phyloP scores from a whole-genome alignment of 352 stramenopile species.

The Phytophthora idaei region DNA sequence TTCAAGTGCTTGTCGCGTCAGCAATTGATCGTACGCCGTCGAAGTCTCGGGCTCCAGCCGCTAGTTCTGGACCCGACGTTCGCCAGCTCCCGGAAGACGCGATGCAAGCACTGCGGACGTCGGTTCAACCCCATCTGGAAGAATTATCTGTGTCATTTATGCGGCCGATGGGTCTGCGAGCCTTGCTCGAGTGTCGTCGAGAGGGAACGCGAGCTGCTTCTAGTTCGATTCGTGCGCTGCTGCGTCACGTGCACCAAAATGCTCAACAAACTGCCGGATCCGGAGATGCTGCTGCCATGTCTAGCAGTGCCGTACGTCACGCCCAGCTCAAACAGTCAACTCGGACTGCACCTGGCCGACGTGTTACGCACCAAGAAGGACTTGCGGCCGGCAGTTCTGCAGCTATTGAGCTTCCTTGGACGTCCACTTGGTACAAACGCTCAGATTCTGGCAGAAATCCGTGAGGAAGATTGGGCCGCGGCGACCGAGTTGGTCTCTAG shows the following conservation, averaged over 20 bases:
- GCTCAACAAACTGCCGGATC: constrained; percentile 59
- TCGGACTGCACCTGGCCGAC: constrained; percentile 54
- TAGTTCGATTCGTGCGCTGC: constrained; percentile 55
- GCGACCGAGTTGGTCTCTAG: constrained; percentile 27
- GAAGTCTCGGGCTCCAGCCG: constrained; percentile 56
- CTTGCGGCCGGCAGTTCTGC: constrained; percentile 37
- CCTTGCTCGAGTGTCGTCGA: constrained; percentile 63
- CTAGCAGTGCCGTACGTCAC: constrained; percentile 36
- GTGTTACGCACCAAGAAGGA: constrained; percentile 39
- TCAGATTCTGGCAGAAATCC: constrained; percentile 40
- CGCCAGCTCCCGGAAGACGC: constrained; percentile 26
- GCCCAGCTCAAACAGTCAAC: constrained; percentile 41
- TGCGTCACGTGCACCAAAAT: constrained; percentile 51
- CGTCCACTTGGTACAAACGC: constrained; percentile 28
- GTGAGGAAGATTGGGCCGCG: constrained; percentile 44
- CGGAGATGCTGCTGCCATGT: constrained; percentile 40
- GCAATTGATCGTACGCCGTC: constrained; percentile 54
- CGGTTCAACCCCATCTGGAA: constrained; percentile 57
- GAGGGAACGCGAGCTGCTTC: constrained; percentile 49
- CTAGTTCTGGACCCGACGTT: constrained; percentile 35
- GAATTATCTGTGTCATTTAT: constrained; percentile 56
- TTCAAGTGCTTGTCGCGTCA: constrained; percentile 60
- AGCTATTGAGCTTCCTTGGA: constrained; percentile 43
- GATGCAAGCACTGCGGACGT: constrained; percentile 53
- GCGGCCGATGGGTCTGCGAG: constrained; percentile 55